Conservation (phyloP, 805 yeast species). For the Nakazawaea laoshanensis region DNA sequence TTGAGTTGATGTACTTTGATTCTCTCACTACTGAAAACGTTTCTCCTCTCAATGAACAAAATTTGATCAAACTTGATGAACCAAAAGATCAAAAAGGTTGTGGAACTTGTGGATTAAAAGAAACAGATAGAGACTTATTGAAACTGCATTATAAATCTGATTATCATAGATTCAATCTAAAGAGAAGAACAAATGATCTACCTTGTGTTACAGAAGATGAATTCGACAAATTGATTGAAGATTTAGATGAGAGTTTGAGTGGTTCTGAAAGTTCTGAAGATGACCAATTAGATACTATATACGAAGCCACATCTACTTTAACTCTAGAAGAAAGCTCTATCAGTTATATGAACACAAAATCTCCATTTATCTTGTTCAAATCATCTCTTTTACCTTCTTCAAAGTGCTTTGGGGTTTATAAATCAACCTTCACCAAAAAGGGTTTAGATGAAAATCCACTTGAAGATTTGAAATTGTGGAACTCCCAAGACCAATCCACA, state of each 20-base stretch:
- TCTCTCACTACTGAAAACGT: slow-evolving; percentile 32
- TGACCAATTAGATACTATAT: slow-evolving; percentile 15
- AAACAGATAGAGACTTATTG: slow-evolving; percentile 12
- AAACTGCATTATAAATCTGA: slow-evolving; percentile 50
- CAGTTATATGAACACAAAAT: slow-evolving; percentile 56
- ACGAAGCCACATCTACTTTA: slow-evolving; percentile 3
- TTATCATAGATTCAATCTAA: slow-evolving; percentile 49
- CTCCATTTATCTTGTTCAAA: slow-evolving; percentile 58
- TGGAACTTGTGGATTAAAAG: slow-evolving; percentile 17
- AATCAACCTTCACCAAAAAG: slow-evolving; percentile 41
- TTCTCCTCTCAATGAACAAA: slow-evolving; percentile 12
- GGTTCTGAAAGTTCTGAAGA: slow-evolving; percentile 33
- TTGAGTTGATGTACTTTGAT: slow-evolving; percentile 50
- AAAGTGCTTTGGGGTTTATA: slow-evolving; percentile 60
- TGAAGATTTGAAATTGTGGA: slow-evolving; percentile 34
- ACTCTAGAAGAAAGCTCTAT: slow-evolving; percentile 22
- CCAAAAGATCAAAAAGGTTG: slow-evolving; percentile 12
- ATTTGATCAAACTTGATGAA: slow-evolving; percentile 11
- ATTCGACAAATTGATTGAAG: slow-evolving; percentile 46
- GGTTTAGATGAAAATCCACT: slow-evolving; percentile 39
- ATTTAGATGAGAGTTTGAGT: slow-evolving; percentile 49
- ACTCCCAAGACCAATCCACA: slow-evolving; percentile 11
- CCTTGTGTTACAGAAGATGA: slow-evolving; percentile 43
- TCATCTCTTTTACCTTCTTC: slow-evolving; percentile 34
- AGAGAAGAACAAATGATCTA: slow-evolving; percentile 38